phyloP scores from a whole-genome alignment of 441 rosid genomes.

The Euphorbia celastroides region DNA sequence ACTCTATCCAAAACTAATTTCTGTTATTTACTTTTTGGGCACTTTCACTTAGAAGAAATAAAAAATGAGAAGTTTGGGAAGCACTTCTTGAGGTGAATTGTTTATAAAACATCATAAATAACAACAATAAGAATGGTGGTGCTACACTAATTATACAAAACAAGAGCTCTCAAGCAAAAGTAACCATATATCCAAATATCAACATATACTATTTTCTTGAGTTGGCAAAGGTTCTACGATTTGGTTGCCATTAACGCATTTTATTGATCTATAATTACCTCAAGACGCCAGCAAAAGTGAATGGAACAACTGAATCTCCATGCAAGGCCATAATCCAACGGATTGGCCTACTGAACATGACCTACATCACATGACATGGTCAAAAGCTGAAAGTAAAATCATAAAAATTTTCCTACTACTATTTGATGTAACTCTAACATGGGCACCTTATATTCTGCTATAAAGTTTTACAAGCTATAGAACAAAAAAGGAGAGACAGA shows the following conservation, averaged over 20 bases:
- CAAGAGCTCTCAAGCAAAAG: neutral
- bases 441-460: neutral
- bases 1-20: neutral
- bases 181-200: neutral
- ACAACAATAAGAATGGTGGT: neutral
- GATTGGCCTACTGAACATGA: slow-evolving; percentile 83
- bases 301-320: slow-evolving; percentile 79
- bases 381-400: neutral
- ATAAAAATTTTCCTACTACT: slow-evolving; percentile 10
- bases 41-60: neutral
- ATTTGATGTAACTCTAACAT: neutral
- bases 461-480: neutral
- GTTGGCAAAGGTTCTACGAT: neutral
- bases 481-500: neutral
- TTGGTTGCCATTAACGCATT: neutral
- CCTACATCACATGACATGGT: slow-evolving; percentile 35
- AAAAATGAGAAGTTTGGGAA: neutral
- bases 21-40: neutral
- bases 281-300: slow-evolving; percentile 73
- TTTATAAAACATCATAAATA: slow-evolving; percentile 3
- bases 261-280: slow-evolving; percentile 42
- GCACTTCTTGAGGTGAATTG: neutral
- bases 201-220: neutral
- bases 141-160: slow-evolving; percentile 5
- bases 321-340: slow-evolving; percentile 97